Percentiles rank a stretch among this genome's conserved stretches.
These are phyloP conservation scores for Astrephomene gubernaculifera DNA, from an alignment of 139 green algal species.

Conservation along the genomic window DNA sequence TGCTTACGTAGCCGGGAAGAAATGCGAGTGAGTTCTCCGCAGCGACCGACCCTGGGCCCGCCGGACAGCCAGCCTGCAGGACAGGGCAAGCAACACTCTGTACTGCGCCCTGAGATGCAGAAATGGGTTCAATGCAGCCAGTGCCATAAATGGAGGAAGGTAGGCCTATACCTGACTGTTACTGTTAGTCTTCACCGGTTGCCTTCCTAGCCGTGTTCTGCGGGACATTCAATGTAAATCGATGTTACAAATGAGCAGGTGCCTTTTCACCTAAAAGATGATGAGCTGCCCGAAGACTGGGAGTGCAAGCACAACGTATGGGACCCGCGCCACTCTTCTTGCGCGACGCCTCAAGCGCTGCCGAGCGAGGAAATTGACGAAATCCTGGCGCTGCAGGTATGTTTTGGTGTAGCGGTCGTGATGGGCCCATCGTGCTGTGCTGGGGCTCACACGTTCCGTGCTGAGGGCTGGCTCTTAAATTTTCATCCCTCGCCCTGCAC, in stretches of 20 bases:
- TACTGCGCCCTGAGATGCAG: slow-evolving; percentile 57
- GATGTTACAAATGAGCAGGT: slow-evolving; percentile 58
- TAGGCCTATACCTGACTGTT: slow-evolving; percentile 18
- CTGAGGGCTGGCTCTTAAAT: not conserved
- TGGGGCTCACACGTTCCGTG: not conserved
- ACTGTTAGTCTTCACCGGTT: not conserved
- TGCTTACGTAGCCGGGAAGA: slow-evolving; percentile 18
- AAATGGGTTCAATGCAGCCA: slow-evolving; percentile 91
- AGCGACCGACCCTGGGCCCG: not conserved
- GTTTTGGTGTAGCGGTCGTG: not conserved
- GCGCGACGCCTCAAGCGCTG: slow-evolving; percentile 73
- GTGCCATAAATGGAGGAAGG: slow-evolving; percentile 89
- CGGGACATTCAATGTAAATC: not conserved
- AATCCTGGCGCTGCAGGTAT: slow-evolving; percentile 68
- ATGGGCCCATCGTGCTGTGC: not conserved
- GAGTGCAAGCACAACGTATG: slow-evolving; percentile 81
- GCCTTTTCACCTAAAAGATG: slow-evolving; percentile 76
- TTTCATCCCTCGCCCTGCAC: not conserved
- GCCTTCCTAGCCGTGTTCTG: too few species aligned
- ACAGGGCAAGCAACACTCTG: slow-evolving; percentile 6
- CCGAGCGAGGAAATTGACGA: slow-evolving; percentile 80
- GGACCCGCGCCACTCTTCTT: slow-evolving; percentile 71
- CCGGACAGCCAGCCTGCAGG: not conserved
- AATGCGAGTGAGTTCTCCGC: slow-evolving; percentile 6
- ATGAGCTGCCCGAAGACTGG: slow-evolving; percentile 83